Conservation (phyloP, 129 eudicot species). For the Artemisia argyi region DNA sequence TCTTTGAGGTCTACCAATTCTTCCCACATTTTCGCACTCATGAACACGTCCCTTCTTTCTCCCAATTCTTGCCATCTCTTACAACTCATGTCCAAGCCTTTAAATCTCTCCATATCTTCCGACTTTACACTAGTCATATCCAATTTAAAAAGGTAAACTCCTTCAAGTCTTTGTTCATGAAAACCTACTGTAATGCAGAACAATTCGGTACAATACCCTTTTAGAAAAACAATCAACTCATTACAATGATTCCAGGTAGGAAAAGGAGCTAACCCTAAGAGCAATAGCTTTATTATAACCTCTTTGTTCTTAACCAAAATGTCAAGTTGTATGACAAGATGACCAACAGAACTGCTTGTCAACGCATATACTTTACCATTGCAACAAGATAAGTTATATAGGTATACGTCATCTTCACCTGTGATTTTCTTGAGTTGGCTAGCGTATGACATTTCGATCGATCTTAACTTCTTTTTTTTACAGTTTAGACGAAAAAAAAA, state of each 20-base stretch:
- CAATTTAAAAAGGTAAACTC: not conserved
- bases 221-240: not conserved
- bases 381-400: not conserved
- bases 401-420: not conserved
- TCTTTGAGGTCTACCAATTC: conserved; percentile 12
- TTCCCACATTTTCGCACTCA: not conserved
- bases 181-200: not conserved
- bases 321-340: not conserved
- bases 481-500: conserved; percentile 11
- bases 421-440: not conserved
- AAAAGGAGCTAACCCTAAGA: not conserved
- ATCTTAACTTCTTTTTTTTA: conserved; percentile 13
- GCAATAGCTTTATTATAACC: not conserved
- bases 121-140: conserved; percentile 17
- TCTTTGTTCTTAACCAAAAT: not conserved
- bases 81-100: not conserved
- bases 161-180: not conserved
- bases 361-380: conserved; percentile 26
- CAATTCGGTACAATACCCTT: conserved; percentile 14
- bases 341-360: not conserved
- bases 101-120: conserved; percentile 1
- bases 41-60: not conserved
- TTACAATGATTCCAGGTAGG: rapidly evolving
- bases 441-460: conserved; percentile 14
- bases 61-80: not conserved